Conservation (phyloP, 2,329 filamentous ascomycete species). For the Venturia nashicola region DNA sequence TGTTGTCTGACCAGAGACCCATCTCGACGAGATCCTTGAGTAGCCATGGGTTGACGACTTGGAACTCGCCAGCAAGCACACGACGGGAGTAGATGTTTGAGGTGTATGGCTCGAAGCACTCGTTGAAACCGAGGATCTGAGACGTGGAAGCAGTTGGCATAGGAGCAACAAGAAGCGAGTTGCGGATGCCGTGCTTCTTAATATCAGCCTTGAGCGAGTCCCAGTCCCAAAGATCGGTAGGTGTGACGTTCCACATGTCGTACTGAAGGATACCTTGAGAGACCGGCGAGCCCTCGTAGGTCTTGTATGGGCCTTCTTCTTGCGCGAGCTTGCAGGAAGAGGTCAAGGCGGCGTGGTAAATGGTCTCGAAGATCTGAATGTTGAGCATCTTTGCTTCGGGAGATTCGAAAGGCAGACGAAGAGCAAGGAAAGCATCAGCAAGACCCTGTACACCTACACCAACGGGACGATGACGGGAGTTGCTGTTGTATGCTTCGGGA, state of each 20-base stretch:
- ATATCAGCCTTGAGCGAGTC: constrained; percentile 77
- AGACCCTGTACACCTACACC: constrained; percentile 96
- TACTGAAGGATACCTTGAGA: constrained; percentile 95
- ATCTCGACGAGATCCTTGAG: constrained; percentile 97
- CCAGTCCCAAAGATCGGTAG: constrained; percentile 96
- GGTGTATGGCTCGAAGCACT: constrained; percentile 99
- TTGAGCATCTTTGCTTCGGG: constrained; percentile 88
- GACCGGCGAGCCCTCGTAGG: constrained; percentile 85
- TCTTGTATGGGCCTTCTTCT: constrained; percentile 71
- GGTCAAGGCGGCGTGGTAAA: constrained; percentile 91
- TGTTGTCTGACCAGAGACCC: constrained; percentile 96
- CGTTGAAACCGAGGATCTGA: constrained; percentile 97
- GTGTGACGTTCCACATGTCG: constrained; percentile 96
- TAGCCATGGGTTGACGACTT: constrained; percentile 98
- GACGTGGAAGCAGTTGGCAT: constrained; percentile 98
- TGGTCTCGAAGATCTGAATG: constrained; percentile 98
- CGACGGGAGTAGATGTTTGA: constrained; percentile 99
- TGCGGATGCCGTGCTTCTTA: constrained; percentile 84
- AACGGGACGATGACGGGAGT: constrained; percentile 92
- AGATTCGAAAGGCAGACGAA: constrained; percentile 94
- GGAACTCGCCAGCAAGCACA: constrained; percentile 96
- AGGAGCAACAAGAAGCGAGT: constrained; percentile 86
- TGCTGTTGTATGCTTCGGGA: constrained; percentile 82
- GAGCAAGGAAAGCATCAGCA: constrained; percentile 92
- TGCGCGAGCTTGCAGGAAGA: constrained; percentile 79